A percentile compares a stretch with the other conserved stretches of the same genome.
Evolutionary conservation across 2,329 filamentous ascomycete species (phyloP).

Genomic region (Colletotrichum sp.): DNA sequence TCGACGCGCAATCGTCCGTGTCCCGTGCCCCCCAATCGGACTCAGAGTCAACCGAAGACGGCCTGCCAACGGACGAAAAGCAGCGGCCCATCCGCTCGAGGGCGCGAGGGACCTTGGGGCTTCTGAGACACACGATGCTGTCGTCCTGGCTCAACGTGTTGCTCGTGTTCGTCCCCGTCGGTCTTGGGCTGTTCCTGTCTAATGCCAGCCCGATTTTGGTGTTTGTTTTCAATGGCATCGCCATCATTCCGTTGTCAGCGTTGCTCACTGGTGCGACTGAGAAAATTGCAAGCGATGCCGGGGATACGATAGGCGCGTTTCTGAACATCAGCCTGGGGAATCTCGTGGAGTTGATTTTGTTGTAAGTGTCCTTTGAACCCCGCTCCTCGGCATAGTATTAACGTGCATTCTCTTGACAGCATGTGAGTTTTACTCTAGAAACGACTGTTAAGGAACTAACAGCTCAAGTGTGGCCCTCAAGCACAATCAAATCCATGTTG

Average conservation of each 20-base stretch:
- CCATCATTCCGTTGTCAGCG: constrained; percentile 63
- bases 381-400: fast-evolving
- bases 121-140: constrained; percentile 26
- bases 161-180: constrained; percentile 74
- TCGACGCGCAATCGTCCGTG: neutral
- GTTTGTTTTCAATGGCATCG: constrained; percentile 66
- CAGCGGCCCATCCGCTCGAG: neutral
- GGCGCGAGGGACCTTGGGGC: too few species aligned
- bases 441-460: too few species aligned
- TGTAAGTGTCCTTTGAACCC: constrained; percentile 37
- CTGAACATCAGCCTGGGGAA: constrained; percentile 69
- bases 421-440: constrained; percentile 41
- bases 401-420: constrained; percentile 26
- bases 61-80: neutral
- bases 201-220: constrained; percentile 43
- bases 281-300: constrained; percentile 59
- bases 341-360: constrained; percentile 67
- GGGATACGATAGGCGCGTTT: constrained; percentile 63
- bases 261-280: constrained; percentile 65
- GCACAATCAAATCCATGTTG: constrained; percentile 73
- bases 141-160: constrained; percentile 66
- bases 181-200: constrained; percentile 59
- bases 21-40: neutral
- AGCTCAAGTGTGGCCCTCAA: constrained; percentile 50
- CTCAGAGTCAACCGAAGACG: neutral